These are phyloP conservation scores for Verticillium isaacii DNA, from an alignment of 2,329 filamentous ascomycete genomes.

Conservation along the genomic window DNA sequence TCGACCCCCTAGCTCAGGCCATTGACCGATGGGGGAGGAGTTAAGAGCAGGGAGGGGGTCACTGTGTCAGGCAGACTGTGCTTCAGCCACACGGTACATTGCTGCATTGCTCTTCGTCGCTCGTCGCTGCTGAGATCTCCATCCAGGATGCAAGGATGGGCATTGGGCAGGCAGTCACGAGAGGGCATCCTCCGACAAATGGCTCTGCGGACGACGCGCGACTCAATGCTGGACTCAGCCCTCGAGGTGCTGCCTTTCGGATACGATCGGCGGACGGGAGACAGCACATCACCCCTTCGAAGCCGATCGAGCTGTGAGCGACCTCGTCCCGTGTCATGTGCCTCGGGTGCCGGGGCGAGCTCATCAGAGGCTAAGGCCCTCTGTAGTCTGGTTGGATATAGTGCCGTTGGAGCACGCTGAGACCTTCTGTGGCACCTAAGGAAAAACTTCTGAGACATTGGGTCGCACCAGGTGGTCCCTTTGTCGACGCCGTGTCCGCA, in stretches of 20 bases:
- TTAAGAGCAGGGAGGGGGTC: background rate
- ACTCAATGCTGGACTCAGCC: background rate
- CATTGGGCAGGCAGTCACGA: background rate
- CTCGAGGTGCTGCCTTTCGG: background rate
- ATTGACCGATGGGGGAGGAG: background rate
- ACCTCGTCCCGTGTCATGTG: background rate
- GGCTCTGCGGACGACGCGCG: background rate
- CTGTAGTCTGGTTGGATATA: background rate
- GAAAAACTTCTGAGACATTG: background rate
- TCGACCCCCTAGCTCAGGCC: background rate
- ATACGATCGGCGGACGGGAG: background rate
- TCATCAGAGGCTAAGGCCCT: background rate
- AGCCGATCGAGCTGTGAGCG: background rate
- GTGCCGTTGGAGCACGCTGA: background rate
- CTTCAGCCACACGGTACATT: background rate
- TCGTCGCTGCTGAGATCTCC: background rate
- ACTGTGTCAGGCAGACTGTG: background rate
- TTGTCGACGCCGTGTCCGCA: constrained; percentile 1
- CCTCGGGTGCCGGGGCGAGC: background rate
- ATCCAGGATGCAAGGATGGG: background rate
- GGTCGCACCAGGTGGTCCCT: background rate
- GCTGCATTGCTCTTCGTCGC: background rate
- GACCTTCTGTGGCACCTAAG: background rate
- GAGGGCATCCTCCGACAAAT: background rate
- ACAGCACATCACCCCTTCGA: background rate